Evolutionary conservation across 352 stramenopile genomes (phyloP), one percentile per base, ranked within the genome.

Genomic region (Pythium chondricola): DNA sequence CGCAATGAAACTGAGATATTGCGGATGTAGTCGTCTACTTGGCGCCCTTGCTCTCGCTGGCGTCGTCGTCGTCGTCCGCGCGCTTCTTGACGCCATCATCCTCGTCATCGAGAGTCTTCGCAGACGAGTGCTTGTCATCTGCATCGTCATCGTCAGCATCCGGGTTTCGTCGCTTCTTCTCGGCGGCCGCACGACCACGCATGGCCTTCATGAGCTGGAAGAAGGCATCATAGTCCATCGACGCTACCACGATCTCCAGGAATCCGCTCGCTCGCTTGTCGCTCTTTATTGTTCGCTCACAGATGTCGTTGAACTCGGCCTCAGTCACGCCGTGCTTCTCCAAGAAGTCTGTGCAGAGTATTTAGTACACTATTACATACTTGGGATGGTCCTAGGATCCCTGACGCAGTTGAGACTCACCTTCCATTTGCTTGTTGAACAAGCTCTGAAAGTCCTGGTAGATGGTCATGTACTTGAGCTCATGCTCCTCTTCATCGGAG

Each of bases 151-250:
- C 24, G 31, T 53, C 37, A 18, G 53, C 18, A 16, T 45, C 44
- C 7, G 21, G 26, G 4, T 22, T 35, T 8, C 24, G 24, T n/a
- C 17, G 41, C 37, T 61, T 61, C n/a, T 52, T 77, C 33, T 85
- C 68, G 18, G 73, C 57, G 10, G 62, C 58, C 9, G 77, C 74
- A 3, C 77, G 66, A 25, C 56, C 63, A 3, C 74, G 74, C 74
- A 89, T 87, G 35, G 65, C 56, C 58, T 85, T 83, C 74, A 89
- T 89, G 33, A 89, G 66, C 25, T 64, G 43, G 48, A 64, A 85
- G 58, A 89, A 88, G 6, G 74, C 74, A 27, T 83, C 62, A 49
- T 87, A 87, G 55, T 87, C 73, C 74, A 86, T 89, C 38, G 77
- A 89, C 32, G 77, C 77, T 29, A 87, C 60, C 45, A 89, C 77